Evolutionary conservation across 2,329 filamentous ascomycete genomes (phyloP).

Genomic region (Fusarium sp.): DNA sequence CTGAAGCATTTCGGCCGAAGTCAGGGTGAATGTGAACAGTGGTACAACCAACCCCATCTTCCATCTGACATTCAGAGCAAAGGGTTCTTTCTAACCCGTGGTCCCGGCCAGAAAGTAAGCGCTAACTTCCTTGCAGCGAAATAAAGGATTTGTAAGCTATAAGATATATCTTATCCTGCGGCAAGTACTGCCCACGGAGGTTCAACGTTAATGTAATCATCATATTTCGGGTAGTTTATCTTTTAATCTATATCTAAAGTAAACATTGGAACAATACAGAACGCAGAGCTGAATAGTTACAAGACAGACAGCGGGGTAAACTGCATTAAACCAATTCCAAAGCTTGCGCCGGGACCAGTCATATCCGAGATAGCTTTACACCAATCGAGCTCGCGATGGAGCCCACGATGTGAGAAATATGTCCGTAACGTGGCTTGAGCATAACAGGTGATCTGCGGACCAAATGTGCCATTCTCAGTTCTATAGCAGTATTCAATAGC

Average conservation of each 20-base stretch:
- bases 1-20: not conserved
- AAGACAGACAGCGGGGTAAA: not conserved
- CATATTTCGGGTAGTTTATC: too few species aligned
- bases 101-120: too few species aligned
- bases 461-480: conserved; percentile 19
- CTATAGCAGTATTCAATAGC: conserved; percentile 20
- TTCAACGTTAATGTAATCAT: too few species aligned
- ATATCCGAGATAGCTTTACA: conserved; percentile 4
- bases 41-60: not conserved
- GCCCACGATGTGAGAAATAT: not conserved
- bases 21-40: not conserved
- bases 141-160: too few species aligned
- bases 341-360: not conserved
- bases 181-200: too few species aligned
- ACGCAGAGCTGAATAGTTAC: too few species aligned
- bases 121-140: too few species aligned
- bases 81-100: too few species aligned
- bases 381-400: conserved; percentile 5
- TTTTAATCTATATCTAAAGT: too few species aligned
- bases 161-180: too few species aligned
- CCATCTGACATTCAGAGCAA: too few species aligned
- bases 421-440: not conserved
- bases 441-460: conserved; percentile 22
- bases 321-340: conserved; percentile 21
- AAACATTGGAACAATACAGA: too few species aligned